phyloP scores from a whole-genome alignment of 2,329 filamentous ascomycete species.

The Fusarium sp. region DNA sequence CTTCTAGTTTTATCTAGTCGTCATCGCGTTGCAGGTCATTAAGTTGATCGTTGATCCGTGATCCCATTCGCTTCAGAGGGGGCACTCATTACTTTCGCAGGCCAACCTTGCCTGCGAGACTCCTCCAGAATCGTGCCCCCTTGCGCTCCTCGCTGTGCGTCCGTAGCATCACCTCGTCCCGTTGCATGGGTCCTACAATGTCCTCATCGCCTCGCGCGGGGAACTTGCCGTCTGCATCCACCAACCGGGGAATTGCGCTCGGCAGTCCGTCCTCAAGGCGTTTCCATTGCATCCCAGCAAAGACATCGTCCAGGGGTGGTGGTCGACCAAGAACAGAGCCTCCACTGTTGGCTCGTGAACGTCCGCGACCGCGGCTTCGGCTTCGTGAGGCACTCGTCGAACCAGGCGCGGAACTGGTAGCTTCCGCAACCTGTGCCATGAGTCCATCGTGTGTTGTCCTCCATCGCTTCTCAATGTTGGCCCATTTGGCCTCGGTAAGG shows the following conservation, averaged over 20 bases:
- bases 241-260: conserved; percentile 74
- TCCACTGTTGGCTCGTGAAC: conserved; percentile 55
- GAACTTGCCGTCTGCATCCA: conserved; percentile 84
- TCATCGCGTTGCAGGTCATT: conserved; percentile 42
- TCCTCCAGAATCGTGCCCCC: conserved; percentile 60
- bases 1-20: conserved; percentile 38
- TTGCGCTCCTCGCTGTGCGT: conserved; percentile 58
- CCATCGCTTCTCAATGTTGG: conserved; percentile 81
- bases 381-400: conserved; percentile 50
- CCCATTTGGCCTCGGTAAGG: conserved; percentile 90
- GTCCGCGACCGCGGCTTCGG: conserved; percentile 54
- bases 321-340: conserved; percentile 54
- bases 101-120: conserved; percentile 59
- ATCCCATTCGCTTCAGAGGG: conserved; percentile 10
- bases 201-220: conserved; percentile 88
- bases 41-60: conserved; percentile 32
- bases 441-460: conserved; percentile 74
- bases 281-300: conserved; percentile 57
- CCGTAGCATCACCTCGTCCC: conserved; percentile 64
- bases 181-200: conserved; percentile 91
- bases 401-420: conserved; percentile 45
- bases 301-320: conserved; percentile 52
- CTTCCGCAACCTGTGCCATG: conserved; percentile 61
- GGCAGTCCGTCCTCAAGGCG: conserved; percentile 67
- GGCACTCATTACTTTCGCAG: conserved; percentile 43